These are phyloP conservation scores for Scedosporium aurantiacum DNA, from an alignment of 2,329 filamentous ascomycete genomes.

Conservation along the genomic window DNA sequence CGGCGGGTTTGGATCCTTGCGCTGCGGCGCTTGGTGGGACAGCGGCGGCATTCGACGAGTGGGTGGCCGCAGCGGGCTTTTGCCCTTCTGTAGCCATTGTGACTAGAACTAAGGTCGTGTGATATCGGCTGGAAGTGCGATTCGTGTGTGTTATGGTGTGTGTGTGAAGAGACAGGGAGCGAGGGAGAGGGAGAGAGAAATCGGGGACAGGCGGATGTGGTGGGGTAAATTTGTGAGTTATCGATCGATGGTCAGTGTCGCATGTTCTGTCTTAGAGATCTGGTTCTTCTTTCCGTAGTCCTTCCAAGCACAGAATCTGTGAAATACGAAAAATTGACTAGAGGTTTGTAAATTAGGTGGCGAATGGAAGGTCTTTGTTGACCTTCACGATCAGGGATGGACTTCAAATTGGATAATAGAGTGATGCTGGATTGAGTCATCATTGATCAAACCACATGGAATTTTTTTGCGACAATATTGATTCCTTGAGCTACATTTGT, in stretches of 20 bases:
- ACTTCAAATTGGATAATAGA: too few species aligned
- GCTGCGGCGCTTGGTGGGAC: neutral
- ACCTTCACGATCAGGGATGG: neutral
- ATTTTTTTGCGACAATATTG: too few species aligned
- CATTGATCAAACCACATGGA: too few species aligned
- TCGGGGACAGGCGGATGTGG: neutral
- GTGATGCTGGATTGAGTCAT: too few species aligned
- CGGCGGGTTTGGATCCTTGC: neutral
- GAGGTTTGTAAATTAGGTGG: neutral
- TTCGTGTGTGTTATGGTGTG: neutral
- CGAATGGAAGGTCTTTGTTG: neutral
- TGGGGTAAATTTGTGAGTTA: neutral
- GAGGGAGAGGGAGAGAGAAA: too few species aligned
- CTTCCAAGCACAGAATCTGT: neutral
- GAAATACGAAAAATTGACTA: too few species aligned
- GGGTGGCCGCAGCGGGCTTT: neutral
- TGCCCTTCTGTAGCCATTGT: neutral
- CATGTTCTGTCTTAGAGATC: too few species aligned
- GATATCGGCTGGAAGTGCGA: neutral
- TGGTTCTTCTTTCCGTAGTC: too few species aligned
- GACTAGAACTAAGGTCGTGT: neutral
- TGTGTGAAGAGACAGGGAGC: neutral
- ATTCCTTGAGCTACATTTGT: too few species aligned
- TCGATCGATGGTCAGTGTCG: too few species aligned
- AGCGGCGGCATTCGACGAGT: neutral